Conservation (phyloP, 306 rosid genomes). For the Medicago arabica region DNA sequence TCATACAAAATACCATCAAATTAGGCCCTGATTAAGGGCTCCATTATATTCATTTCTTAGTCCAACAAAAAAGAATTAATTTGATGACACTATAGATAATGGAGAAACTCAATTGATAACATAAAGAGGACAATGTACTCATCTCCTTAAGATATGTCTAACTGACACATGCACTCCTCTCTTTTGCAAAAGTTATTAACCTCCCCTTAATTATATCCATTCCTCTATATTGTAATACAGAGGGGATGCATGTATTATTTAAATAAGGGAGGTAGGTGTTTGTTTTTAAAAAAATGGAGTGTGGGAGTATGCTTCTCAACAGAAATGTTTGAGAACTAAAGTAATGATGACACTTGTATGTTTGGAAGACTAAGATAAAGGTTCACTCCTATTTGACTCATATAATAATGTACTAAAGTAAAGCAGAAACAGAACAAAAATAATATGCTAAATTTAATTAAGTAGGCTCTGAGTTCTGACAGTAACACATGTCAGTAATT, state of each 20-base stretch:
- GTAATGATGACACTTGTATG: not conserved
- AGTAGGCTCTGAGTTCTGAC: constrained; percentile 16
- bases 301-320: too few species aligned
- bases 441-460: constrained; percentile 16
- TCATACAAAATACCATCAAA: constrained; percentile 20
- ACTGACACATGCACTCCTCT: not conserved
- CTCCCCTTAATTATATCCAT: not conserved
- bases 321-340: not conserved
- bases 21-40: too few species aligned
- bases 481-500: constrained; percentile 15
- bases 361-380: not conserved
- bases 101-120: not conserved
- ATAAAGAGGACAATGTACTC: not conserved
- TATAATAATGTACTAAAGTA: not conserved
- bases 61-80: not conserved
- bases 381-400: not conserved
- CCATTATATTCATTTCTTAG: constrained; percentile 5
- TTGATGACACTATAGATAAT: not conserved
- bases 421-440: constrained; percentile 2
- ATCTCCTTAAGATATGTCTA: not conserved
- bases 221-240: not conserved
- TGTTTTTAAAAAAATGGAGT: too few species aligned
- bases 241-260: not conserved
- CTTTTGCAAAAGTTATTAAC: not conserved
- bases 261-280: too few species aligned